A percentile compares a stretch with the other conserved stretches of the same genome.
Conservation (phyloP, 1,284 basidiomycete genomes). For the Paramarasmius palmivorus region DNA sequence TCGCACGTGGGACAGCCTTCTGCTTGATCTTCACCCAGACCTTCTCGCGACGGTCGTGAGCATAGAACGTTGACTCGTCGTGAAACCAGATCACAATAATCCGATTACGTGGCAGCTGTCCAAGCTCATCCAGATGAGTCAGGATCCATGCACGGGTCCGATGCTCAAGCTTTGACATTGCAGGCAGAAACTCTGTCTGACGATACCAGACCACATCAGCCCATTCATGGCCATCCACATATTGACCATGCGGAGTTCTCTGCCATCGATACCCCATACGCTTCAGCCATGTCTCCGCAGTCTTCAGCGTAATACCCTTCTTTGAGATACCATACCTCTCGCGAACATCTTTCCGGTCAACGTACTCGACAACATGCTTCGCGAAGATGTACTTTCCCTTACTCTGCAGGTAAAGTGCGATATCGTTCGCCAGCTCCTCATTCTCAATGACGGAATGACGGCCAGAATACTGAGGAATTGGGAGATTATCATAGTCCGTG, state of each 20-base stretch:
- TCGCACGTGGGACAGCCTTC: conserved; percentile 14
- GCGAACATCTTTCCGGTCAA: conserved; percentile 20
- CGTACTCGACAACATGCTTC: conserved; percentile 24
- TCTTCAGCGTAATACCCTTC: conserved; percentile 21
- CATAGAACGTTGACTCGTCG: conserved; percentile 16
- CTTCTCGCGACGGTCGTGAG: conserved; percentile 10
- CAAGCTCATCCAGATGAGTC: not conserved
- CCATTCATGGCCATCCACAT: conserved; percentile 9
- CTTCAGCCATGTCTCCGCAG: conserved; percentile 25
- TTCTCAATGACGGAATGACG: too few relatives aligned
- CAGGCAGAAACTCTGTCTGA: not conserved
- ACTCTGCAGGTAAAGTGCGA: too few relatives aligned
- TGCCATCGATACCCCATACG: conserved; percentile 22
- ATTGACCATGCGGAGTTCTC: conserved; percentile 6
- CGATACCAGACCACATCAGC: conserved; percentile 1
- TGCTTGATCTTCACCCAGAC: conserved; percentile 12
- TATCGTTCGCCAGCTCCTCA: too few relatives aligned
- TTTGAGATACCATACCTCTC: conserved; percentile 24
- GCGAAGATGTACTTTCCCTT: too few relatives aligned
- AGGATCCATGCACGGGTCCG: too few relatives aligned
- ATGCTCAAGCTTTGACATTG: not conserved
- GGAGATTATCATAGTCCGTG: too few relatives aligned
- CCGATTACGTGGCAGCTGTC: not conserved
- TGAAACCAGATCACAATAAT: conserved; percentile 17
- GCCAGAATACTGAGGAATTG: too few relatives aligned